These are phyloP conservation scores for Theileria parva DNA, from an alignment of 169 alveolate genomes.

Conservation along the genomic window DNA sequence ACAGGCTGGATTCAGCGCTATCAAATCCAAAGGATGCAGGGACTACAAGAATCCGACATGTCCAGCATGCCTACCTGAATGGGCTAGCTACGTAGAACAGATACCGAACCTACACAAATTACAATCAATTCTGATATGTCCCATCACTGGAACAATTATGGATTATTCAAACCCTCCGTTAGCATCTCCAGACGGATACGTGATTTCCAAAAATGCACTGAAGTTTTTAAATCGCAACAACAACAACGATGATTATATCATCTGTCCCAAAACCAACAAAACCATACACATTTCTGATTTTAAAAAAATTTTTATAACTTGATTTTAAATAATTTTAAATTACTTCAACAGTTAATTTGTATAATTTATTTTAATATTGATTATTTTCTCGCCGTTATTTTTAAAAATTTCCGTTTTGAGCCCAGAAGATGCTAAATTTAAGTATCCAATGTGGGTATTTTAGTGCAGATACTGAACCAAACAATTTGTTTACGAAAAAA, in stretches of 20 bases:
- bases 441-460: constrained; percentile 6
- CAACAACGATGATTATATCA: constrained; percentile 53
- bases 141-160: constrained; percentile 82
- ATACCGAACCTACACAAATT: constrained; percentile 80
- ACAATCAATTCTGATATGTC: constrained; percentile 79
- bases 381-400: not conserved
- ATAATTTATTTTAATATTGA: no score
- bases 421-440: not conserved
- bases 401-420: not conserved
- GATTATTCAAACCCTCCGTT: constrained; percentile 84
- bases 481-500: not conserved
- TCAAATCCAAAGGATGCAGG: constrained; percentile 74
- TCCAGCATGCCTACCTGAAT: constrained; percentile 82
- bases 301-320: constrained; percentile 66
- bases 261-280: constrained; percentile 72
- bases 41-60: constrained; percentile 75
- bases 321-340: constrained; percentile 15
- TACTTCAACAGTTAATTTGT: not conserved
- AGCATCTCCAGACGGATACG: constrained; percentile 81
- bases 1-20: constrained; percentile 80
- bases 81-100: constrained; percentile 64
- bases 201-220: constrained; percentile 74
- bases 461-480: constrained; percentile 12
- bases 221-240: constrained; percentile 37
- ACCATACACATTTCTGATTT: constrained; percentile 63